Evolutionary conservation across 2,329 filamentous ascomycete genomes (phyloP), one percentile per base, ranked within the genome.

Genomic region (Helminthosporium solani): DNA sequence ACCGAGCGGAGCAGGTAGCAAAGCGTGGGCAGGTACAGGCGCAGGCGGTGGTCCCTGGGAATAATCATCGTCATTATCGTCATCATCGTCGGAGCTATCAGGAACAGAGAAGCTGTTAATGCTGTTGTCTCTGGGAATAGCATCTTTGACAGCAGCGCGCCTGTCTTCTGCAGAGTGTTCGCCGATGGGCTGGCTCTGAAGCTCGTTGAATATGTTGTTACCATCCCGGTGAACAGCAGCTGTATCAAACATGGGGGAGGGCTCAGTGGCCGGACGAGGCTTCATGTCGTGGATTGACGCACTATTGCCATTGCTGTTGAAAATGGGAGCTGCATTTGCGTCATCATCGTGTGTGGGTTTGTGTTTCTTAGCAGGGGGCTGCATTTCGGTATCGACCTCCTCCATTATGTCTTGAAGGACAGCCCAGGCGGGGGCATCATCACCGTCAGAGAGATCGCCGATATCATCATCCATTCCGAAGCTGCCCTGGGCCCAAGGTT

Each of bases 11-110:
- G 33, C 39, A 15, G 66, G 66, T 15, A 70, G 52, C 2, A 62
- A 58, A 11, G 62, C 62, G 43, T 70, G 66, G 12, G 66, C 58
- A 9, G 67, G 66, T 8, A 60, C 61, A 8, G 68, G 67, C 19
- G 67, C 56, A 2, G 67, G 66, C 7, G 66, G 68, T 11, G 68
- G 68, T 16, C 61, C 47, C 40, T 70, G 64, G 1, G 65, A 68
- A 62, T 63, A 68, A 8, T 44, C 47, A 15, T 45, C 39, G n/a
- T n/a, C n/a, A n/a, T n/a, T n/a, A 23, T 55, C 46, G 1, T 53
- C 42, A 1, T 58, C 54, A 27, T 63, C 58, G 34, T 55, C 54
- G 36, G 54, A 54, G 36, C 49, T 31, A 7, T 63, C 61, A 9
- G 63, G 61, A 12, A 62, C 52, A 23, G 54, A 53, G 50, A 59